Conservation (phyloP, 352 stramenopile species). For the Pythium periplocum region DNA sequence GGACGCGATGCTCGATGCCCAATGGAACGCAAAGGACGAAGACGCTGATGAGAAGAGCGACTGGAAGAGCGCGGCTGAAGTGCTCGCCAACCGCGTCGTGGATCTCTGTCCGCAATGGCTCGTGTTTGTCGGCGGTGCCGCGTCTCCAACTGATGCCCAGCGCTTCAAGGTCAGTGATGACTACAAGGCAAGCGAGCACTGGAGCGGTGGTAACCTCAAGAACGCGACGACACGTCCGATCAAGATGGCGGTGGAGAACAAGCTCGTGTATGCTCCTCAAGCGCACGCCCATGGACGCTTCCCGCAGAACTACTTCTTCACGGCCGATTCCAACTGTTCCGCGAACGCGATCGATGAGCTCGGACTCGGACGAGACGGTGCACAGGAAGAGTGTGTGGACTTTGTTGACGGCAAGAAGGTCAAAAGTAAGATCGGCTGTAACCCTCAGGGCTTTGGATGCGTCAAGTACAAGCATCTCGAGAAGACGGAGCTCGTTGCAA, state of each 20-base stretch:
- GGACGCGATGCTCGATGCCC: conserved; percentile 35
- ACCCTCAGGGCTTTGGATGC: conserved; percentile 31
- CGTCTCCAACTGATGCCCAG: conserved; percentile 30
- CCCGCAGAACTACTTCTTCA: conserved; percentile 61
- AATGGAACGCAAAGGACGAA: conserved; percentile 23
- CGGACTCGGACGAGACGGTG: conserved; percentile 15
- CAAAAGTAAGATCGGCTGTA: conserved; percentile 32
- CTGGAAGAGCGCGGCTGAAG: conserved; percentile 32
- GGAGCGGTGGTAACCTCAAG: conserved; percentile 59
- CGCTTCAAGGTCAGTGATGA: conserved; percentile 33
- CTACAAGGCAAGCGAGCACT: conserved; percentile 43
- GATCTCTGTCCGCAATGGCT: conserved; percentile 58
- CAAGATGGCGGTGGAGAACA: conserved; percentile 36
- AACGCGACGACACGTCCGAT: conserved; percentile 48
- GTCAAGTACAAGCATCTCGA: conserved; percentile 37
- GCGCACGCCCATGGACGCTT: conserved; percentile 47
- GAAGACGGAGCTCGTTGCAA: conserved; percentile 12
- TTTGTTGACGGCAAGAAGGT: conserved; percentile 32
- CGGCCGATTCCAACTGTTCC: conserved; percentile 36
- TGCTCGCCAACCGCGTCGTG: conserved; percentile 35
- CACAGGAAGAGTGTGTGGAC: conserved; percentile 33
- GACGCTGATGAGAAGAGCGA: conserved; percentile 29
- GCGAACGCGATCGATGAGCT: conserved; percentile 17
- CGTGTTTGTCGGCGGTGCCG: conserved; percentile 53
- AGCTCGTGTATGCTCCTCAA: conserved; percentile 64